Evolutionary conservation across 306 rosid species (phyloP), one percentile per base, ranked within the genome.

Genomic region (Lathyrus oleraceus): DNA sequence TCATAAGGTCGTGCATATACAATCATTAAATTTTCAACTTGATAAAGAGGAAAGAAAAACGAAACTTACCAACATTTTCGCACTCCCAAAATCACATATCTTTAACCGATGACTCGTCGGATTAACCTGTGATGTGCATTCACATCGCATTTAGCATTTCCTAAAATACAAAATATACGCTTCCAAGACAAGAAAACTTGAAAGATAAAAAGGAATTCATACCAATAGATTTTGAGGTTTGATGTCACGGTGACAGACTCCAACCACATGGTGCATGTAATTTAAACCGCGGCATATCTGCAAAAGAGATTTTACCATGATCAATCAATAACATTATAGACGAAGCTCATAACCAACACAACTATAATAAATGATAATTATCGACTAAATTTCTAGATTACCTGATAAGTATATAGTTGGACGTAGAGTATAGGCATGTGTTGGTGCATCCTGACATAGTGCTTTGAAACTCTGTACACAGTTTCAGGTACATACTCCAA

Each of bases 191-290:
- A 69, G 49, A 39, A 69, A 61, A 52, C 7, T 60, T 59, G 9
- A 58, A 51, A 5, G 52, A 14, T 6, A 11, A 61, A 68, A 65
- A 13, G 4, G 17, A 45, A 52, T 36, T 30, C 86, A 70, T 85
- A 90, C 98, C 96, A 93, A 85, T n/a, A 93, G 77, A 84, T 93
- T 93, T 71, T 93, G 98, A 42, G 98, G 97, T 80, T 93, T 93
- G 77, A 93, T 85, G 85, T 93, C 98, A 61, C 98, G 97, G 70
- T 93, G 98, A 72, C 94, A 87, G 65, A 90, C 96, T 49, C 96
- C 96, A 47, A 93, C 72, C 28, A 90, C 98, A n/a, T 84, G 81
- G 76, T 93, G 98, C 71, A 93, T 27, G 79, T 93, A 93, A 80
- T 88, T 93, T 63, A 93, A 77, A 1, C 90, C 97, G 16, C 96